These are phyloP conservation scores for Aspergillus bertholletiae DNA, from an alignment of 495 filamentous ascomycete species.

Conservation along the genomic window DNA sequence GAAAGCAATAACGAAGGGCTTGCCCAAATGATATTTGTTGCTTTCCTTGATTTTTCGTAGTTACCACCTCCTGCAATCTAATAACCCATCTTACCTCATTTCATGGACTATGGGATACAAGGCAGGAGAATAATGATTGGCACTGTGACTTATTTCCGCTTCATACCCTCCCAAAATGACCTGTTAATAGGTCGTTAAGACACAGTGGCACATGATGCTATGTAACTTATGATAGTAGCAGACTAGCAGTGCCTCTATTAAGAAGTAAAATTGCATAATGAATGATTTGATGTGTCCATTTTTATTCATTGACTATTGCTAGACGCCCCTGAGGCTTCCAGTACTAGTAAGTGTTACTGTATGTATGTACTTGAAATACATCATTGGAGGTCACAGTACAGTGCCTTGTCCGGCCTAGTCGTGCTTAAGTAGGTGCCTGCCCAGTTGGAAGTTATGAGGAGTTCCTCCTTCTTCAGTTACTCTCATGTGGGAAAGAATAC, in stretches of 20 bases:
- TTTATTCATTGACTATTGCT: too few relatives aligned
- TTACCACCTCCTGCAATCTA: constrained; percentile 66
- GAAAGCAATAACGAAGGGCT: constrained; percentile 58
- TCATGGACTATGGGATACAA: constrained; percentile 67
- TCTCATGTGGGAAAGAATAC: neutral
- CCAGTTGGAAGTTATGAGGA: neutral
- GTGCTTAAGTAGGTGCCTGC: neutral
- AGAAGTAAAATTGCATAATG: too few relatives aligned
- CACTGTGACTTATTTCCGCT: constrained; percentile 48
- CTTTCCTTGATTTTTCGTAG: constrained; percentile 8
- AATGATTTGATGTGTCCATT: too few relatives aligned
- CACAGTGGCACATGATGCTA: constrained; percentile 34
- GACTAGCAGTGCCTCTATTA: too few relatives aligned
- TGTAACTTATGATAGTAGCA: too few relatives aligned
- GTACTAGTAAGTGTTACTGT: neutral
- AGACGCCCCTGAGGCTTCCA: too few relatives aligned
- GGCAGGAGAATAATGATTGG: constrained; percentile 59
- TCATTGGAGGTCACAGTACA: neutral
- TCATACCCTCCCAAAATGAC: constrained; percentile 42
- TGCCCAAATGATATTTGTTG: constrained; percentile 25
- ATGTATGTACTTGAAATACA: neutral
- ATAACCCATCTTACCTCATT: constrained; percentile 55
- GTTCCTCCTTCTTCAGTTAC: constrained; percentile 14
- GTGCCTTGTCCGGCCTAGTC: neutral
- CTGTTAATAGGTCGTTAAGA: constrained; percentile 37